These are phyloP conservation scores for Suillus occidentalis DNA, from an alignment of 768 basidiomycete species.

Conservation along the genomic window DNA sequence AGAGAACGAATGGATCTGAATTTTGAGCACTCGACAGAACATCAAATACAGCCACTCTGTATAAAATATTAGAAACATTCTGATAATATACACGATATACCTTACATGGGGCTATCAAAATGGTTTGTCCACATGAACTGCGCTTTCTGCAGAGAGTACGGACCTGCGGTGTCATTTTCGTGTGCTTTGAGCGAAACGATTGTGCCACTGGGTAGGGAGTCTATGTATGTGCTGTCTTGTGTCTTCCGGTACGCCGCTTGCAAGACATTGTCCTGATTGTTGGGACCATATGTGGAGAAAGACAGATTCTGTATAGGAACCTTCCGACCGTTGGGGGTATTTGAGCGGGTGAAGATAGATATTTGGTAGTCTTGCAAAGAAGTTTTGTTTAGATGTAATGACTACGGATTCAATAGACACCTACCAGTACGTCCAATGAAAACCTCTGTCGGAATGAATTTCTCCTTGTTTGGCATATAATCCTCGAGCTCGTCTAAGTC, in stretches of 20 bases:
- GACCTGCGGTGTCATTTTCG: slow-evolving; percentile 22
- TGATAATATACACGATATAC: slow-evolving; percentile 8
- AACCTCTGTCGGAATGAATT: slow-evolving; percentile 40
- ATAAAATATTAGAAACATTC: background rate
- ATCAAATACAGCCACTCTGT: slow-evolving; percentile 83
- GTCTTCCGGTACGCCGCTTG: slow-evolving; percentile 76
- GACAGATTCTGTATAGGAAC: slow-evolving; percentile 75
- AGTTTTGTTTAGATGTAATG: background rate
- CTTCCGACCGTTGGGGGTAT: slow-evolving; percentile 33
- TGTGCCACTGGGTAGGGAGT: slow-evolving; percentile 76
- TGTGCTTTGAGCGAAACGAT: slow-evolving; percentile 69
- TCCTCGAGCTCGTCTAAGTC: slow-evolving; percentile 65
- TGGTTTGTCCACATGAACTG: slow-evolving; percentile 56
- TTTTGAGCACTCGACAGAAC: slow-evolving; percentile 51
- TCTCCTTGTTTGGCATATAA: slow-evolving; percentile 34
- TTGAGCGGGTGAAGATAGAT: slow-evolving; percentile 68
- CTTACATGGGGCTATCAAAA: slow-evolving; percentile 72
- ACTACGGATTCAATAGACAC: slow-evolving; percentile 18
- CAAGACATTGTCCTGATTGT: slow-evolving; percentile 74
- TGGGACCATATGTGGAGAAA: slow-evolving; percentile 92
- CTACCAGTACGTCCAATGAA: slow-evolving; percentile 68
- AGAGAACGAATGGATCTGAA: slow-evolving; percentile 72
- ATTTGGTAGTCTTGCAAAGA: slow-evolving; percentile 77
- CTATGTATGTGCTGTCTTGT: slow-evolving; percentile 78
- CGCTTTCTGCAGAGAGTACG: slow-evolving; percentile 33